Evolutionary conservation across 345 rosid species (phyloP).

Genomic region (Corchorus olitorius): DNA sequence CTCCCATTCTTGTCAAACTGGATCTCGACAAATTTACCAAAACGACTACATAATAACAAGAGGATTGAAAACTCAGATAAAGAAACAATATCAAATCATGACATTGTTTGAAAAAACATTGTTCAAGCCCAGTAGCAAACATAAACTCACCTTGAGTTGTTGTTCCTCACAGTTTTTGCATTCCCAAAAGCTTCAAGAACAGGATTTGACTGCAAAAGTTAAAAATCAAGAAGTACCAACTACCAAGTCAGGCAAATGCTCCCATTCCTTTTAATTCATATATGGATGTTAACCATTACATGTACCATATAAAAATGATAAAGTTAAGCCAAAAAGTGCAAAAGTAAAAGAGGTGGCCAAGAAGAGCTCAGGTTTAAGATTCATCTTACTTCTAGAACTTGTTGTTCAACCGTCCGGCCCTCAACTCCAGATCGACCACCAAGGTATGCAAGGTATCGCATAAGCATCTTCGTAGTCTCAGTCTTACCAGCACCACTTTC

Average conservation of each 20-base stretch:
- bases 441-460: slow-evolving; percentile 97
- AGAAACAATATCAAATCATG: not conserved
- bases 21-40: slow-evolving; percentile 99
- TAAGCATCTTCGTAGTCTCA: slow-evolving; percentile 99
- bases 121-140: slow-evolving; percentile 20
- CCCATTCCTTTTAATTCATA: slow-evolving; percentile 6
- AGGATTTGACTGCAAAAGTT: slow-evolving; percentile 84
- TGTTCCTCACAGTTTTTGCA: slow-evolving; percentile 97
- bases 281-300: slow-evolving; percentile 11
- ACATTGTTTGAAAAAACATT: slow-evolving; percentile 3
- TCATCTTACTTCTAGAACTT: slow-evolving; percentile 92
- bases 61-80: slow-evolving; percentile 17
- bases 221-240: slow-evolving; percentile 32
- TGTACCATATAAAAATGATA: slow-evolving; percentile 6
- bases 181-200: slow-evolving; percentile 99
- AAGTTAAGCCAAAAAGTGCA: slow-evolving; percentile 3
- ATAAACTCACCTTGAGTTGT: slow-evolving; percentile 84
- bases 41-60: slow-evolving; percentile 67
- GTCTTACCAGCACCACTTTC: slow-evolving; percentile 99
- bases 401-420: slow-evolving; percentile 99
- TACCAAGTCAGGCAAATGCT: slow-evolving; percentile 29
- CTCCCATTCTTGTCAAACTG: slow-evolving; percentile 99
- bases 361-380: slow-evolving; percentile 9
- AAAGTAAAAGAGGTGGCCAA: not conserved
- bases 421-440: slow-evolving; percentile 99